phyloP scores from a whole-genome alignment of 1,139 yeast genomes.

The Geotrichum reessii region DNA sequence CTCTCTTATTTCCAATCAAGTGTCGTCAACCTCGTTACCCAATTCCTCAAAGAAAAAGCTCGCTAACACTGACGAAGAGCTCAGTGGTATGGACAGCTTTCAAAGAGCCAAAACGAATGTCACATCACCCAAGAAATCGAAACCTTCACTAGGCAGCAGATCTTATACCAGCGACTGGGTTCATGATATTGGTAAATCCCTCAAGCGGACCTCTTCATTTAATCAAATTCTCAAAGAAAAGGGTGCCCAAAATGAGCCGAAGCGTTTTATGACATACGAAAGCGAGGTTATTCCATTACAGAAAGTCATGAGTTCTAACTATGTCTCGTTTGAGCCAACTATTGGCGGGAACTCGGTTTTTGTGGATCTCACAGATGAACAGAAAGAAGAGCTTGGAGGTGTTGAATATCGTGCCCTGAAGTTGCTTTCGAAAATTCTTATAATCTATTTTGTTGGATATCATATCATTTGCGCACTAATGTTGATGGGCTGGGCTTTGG shows the following conservation, averaged over 20 bases:
- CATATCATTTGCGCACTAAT: slow-evolving; percentile 56
- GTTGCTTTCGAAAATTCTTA: slow-evolving; percentile 60
- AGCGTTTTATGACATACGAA: not conserved
- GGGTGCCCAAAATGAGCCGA: slow-evolving; percentile 1
- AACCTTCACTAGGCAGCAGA: slow-evolving; percentile 36
- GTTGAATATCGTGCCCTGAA: slow-evolving; percentile 91
- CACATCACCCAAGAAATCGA: not conserved
- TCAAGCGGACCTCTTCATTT: slow-evolving; percentile 24
- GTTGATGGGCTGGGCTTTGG: slow-evolving; percentile 61
- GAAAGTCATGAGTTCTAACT: slow-evolving; percentile 39
- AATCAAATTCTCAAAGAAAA: slow-evolving; percentile 22
- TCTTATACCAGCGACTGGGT: slow-evolving; percentile 45
- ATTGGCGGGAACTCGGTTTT: slow-evolving; percentile 95
- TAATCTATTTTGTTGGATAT: slow-evolving; percentile 67
- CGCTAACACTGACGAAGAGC: not conserved
- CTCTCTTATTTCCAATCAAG: not conserved
- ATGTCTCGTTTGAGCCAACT: slow-evolving; percentile 86
- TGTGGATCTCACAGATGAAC: slow-evolving; percentile 71
- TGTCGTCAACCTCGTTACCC: not conserved
- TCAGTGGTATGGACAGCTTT: not conserved
- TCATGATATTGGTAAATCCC: slow-evolving; percentile 8
- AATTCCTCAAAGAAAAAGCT: not conserved
- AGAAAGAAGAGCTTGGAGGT: slow-evolving; percentile 93
- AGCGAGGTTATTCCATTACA: slow-evolving; percentile 18
- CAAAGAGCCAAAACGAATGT: slow-evolving; percentile 4